Percentiles rank a stretch among this genome's conserved stretches.
Evolutionary conservation across 345 rosid species (phyloP).

Genomic region (Clausena lansium): DNA sequence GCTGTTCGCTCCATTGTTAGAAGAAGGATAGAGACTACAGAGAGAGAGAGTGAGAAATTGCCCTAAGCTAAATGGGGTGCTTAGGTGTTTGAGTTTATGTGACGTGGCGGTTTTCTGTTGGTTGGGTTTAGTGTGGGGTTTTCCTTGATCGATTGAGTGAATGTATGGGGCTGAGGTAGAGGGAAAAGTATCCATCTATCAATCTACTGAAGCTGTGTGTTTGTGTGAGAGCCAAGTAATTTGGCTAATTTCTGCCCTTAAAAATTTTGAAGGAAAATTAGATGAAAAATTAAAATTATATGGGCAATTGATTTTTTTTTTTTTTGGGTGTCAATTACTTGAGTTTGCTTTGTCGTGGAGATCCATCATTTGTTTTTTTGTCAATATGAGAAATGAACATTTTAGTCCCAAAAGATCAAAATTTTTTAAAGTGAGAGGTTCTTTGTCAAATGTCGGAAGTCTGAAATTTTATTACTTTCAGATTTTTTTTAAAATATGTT

Average conservation of each 20-base stretch:
- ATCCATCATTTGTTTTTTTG: not conserved
- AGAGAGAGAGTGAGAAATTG: no score
- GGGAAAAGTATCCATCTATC: constrained; percentile 1
- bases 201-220: not conserved
- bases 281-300: not conserved
- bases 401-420: no score
- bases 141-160: not conserved
- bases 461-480: no score
- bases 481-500: no score
- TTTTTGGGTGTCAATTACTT: not conserved
- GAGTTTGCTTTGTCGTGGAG: not conserved
- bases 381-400: not conserved
- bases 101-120: not conserved
- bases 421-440: no score
- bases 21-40: not conserved
- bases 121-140: not conserved
- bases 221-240: not conserved
- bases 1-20: constrained; percentile 46
- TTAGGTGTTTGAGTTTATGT: not conserved
- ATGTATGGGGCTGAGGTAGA: no score
- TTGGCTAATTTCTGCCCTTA: not conserved
- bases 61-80: not conserved
- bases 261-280: not conserved
- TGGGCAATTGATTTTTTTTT: not conserved
- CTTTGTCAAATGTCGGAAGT: no score